Conservation (phyloP, 371 early-diverging fungal genomes). For the Conidiobolus coronatus region DNA sequence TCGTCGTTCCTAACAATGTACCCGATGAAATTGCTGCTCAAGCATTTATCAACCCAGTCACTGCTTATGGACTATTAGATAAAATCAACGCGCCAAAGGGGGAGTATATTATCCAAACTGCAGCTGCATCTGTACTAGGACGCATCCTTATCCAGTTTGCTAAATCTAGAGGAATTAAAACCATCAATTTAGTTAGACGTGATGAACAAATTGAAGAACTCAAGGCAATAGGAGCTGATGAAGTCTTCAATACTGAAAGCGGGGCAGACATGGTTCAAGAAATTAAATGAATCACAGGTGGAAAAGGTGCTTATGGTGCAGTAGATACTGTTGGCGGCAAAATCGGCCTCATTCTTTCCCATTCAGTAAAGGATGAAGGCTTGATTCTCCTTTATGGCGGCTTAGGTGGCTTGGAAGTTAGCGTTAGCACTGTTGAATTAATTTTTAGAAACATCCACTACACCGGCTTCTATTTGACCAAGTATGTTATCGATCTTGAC, state of each 20-base stretch:
- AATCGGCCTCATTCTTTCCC: background rate
- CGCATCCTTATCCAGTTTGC: background rate
- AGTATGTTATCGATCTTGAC: too few relatives aligned
- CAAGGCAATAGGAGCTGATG: background rate
- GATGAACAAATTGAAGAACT: slow-evolving; percentile 1
- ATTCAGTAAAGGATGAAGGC: background rate
- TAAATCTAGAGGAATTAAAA: background rate
- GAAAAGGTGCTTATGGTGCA: background rate
- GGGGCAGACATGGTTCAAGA: background rate
- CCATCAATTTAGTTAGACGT: background rate
- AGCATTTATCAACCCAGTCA: background rate
- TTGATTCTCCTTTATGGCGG: background rate
- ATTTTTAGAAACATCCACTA: too few relatives aligned
- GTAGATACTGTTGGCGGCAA: slow-evolving; percentile 3
- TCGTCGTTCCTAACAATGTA: background rate
- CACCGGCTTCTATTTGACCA: too few relatives aligned
- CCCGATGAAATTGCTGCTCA: slow-evolving; percentile 3
- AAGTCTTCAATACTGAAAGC: background rate
- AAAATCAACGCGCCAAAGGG: background rate
- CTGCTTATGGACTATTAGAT: background rate
- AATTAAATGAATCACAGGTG: background rate
- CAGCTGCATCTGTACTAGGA: background rate
- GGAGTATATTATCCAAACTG: background rate
- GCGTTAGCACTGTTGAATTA: background rate
- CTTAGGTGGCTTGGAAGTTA: slow-evolving; percentile 1